phyloP scores from a whole-genome alignment of 805 yeast genomes.

The Candida succiphila region DNA sequence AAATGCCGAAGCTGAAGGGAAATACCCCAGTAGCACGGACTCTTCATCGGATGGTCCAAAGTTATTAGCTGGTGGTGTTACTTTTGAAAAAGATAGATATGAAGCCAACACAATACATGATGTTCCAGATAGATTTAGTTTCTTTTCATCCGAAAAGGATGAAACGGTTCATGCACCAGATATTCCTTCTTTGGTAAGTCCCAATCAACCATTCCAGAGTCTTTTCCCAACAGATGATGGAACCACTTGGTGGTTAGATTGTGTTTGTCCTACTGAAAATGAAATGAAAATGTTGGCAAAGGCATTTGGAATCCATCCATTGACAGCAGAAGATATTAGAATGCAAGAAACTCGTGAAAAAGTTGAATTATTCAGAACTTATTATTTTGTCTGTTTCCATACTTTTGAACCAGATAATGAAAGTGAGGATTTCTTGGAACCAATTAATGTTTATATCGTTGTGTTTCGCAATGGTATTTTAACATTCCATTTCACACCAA shows the following conservation, averaged over 20 bases:
- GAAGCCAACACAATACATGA: background rate
- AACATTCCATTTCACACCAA: constrained; percentile 62
- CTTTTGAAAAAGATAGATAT: constrained; percentile 3
- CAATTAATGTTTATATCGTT: constrained; percentile 66
- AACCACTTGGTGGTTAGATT: constrained; percentile 94
- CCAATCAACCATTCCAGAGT: constrained; percentile 55
- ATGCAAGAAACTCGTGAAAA: constrained; percentile 97
- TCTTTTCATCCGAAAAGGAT: constrained; percentile 72
- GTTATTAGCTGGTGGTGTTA: constrained; percentile 1
- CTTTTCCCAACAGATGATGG: constrained; percentile 51
- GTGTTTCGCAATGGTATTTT: constrained; percentile 61
- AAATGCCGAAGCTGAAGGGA: background rate
- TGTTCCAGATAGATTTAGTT: constrained; percentile 69
- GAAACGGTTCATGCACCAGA: constrained; percentile 89
- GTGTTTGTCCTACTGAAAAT: constrained; percentile 86
- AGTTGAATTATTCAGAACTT: constrained; percentile 82
- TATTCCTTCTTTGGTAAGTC: constrained; percentile 62
- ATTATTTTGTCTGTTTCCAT: constrained; percentile 94
- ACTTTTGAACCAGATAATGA: constrained; percentile 83
- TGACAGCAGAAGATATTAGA: constrained; percentile 94
- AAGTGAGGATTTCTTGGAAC: constrained; percentile 76
- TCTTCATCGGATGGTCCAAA: background rate
- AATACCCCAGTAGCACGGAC: background rate
- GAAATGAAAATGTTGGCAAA: constrained; percentile 90
- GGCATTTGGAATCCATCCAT: constrained; percentile 95